Base-by-base conservation (phyloP, 148 eudicot species). In the Talinum fruticosum region DNA sequence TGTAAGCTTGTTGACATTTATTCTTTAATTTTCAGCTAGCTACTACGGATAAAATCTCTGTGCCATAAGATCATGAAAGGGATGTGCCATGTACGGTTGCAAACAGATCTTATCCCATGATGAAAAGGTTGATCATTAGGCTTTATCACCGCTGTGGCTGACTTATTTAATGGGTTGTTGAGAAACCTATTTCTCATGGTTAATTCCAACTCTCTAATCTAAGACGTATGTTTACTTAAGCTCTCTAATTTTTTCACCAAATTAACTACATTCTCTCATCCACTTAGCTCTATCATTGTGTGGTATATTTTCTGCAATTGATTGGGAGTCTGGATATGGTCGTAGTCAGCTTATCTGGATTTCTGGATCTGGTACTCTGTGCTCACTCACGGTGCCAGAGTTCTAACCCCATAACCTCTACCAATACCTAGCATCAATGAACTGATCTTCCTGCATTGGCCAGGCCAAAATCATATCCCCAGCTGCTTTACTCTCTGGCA, bases 361-460 rank as follows among this genome's bases (percentile, higher is more conserved):
- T 12, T 41, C 72, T 1, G 87, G 21, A 35, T 88, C 86, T 4
- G 98, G 98, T n/a, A 87, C 89, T 3, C 81, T 81, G 19, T 10
- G 14, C 82, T 0, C 91, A 91, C 29, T 84, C 87, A 47, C 86
- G 82, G 15, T 83, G 66, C 34, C 74, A 80, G 5, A 88, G 80
- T 0, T 87, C 98, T 21, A 75, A 78, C 2, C 84, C 91, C 76
- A 66, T 32, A 59, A 85, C 68, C 12, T 93, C 92, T 18, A 88
- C 96, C 65, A 93, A 23, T 88, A 51, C 67, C 76, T 81, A 0
- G 91, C 93, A 54, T 90, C 79, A 6, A 79, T 26, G 65, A 80
- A 90, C 44, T 93, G 98, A 74, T 91, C 98, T 0, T 88, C 88
- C 28, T 84, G 88, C 85, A 87, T 78, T 7, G 98, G 94, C 93